Evolutionary conservation across 805 yeast genomes (phyloP).

Genomic region (Kazachstania viticola): DNA sequence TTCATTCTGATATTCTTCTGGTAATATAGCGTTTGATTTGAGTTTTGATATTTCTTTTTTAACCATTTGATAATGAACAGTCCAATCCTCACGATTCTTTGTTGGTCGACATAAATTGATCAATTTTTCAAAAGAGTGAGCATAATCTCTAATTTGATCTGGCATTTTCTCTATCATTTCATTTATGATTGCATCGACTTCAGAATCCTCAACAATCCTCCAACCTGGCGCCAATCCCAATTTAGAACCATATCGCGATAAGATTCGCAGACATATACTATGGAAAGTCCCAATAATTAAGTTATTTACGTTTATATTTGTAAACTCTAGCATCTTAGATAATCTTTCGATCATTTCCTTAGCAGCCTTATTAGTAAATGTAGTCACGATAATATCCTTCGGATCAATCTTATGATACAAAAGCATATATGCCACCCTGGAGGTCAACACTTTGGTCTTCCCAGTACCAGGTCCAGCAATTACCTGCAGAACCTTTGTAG

Average conservation of each 20-base stretch:
- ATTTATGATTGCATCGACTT: slow-evolving; percentile 28
- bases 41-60: slow-evolving; percentile 40
- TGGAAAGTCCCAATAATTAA: slow-evolving; percentile 85
- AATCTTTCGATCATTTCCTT: slow-evolving; percentile 69
- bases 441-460: slow-evolving; percentile 73
- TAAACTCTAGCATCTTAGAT: slow-evolving; percentile 22
- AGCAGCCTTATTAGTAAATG: slow-evolving; percentile 91
- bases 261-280: slow-evolving; percentile 55
- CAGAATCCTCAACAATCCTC: slow-evolving; percentile 55
- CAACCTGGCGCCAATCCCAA: slow-evolving; percentile 36
- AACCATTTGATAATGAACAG: slow-evolving; percentile 32
- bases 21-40: slow-evolving; percentile 41
- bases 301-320: slow-evolving; percentile 27
- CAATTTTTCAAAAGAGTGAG: slow-evolving; percentile 17
- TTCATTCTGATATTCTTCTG: slow-evolving; percentile 29
- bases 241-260: slow-evolving; percentile 41
- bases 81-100: slow-evolving; percentile 21
- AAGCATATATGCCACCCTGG: slow-evolving; percentile 66
- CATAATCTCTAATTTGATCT: slow-evolving; percentile 25
- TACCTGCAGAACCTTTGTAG: slow-evolving; percentile 35
- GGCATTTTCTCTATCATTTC: slow-evolving; percentile 29
- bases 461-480: slow-evolving; percentile 63
- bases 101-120: slow-evolving; percentile 20
- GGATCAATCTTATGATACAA: slow-evolving; percentile 44
- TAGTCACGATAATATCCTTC: slow-evolving; percentile 62